Evolutionary conservation across 1,284 basidiomycete species (phyloP), one percentile per base, ranked within the genome.

Genomic region (Cystobasidium slooffiae): DNA sequence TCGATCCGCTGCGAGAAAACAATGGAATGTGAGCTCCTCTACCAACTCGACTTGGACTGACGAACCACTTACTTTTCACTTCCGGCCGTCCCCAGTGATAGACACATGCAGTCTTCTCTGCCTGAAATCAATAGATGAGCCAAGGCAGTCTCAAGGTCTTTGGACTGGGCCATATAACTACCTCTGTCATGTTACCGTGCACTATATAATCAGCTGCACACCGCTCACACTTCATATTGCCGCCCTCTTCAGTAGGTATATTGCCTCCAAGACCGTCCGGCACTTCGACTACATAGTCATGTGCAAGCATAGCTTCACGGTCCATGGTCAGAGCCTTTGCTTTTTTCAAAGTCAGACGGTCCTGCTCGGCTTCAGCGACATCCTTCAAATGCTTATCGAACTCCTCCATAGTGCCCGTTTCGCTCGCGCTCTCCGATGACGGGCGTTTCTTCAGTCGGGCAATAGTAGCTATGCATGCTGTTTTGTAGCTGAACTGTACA

Each of bases 1-100:
- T 78, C 75, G 52, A 81, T 39, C 85, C 85, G 20, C 85, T 84
- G 78, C 85, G n/a, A 84, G n/a, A 85, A 41, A 22, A 66, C 62
- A 39, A 51, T 68, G 87, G 79, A 1, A 56, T 56, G 9, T 37
- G 31, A 55, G 7, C 7, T 20, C 46, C 4, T 79, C 79, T 72
- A 67, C 76, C 83, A 10, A 80, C 80, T 61, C 74, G 12, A n/a
- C 46, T 49, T n/a, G 12, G 46, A 49, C 12, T 12, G n/a, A 6
- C 12, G 6, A 68, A 47, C 79, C 76, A 59, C 79, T 78, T 66
- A 55, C 75, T 52, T 62, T 83, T 85, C 31, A 84, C 84, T 78
- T 86, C 86, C n/a, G 86, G 84, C 81, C 86, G 89, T 0, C 93
- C 94, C 89, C 91, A 93, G 81, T 97, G 94, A 80, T 88, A 90